Conservation (phyloP, 164 flowering plant genomes). For the Warburgia ugandensis region DNA sequence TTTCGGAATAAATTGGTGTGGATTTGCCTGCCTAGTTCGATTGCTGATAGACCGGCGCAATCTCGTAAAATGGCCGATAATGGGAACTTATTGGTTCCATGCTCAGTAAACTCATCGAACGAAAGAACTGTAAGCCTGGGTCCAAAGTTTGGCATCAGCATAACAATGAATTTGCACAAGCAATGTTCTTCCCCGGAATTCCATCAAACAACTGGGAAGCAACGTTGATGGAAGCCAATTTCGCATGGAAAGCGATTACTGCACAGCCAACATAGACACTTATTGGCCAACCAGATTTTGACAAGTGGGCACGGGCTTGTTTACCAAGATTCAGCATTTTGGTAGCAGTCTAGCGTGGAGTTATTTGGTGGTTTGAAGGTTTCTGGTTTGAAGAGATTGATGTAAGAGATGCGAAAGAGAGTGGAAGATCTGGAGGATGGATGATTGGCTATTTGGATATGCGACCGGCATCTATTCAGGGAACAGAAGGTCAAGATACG, state of each 20-base stretch:
- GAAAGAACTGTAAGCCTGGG: constrained; percentile 31
- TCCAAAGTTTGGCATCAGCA: constrained; percentile 50
- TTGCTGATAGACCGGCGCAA: constrained; percentile 44
- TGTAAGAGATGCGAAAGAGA: no score
- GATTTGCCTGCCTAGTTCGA: constrained; percentile 50
- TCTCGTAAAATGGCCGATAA: constrained; percentile 40
- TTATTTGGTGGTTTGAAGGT: constrained; percentile 28
- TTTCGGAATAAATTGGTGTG: constrained; percentile 35
- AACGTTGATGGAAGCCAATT: constrained; percentile 20
- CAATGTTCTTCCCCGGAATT: constrained; percentile 61
- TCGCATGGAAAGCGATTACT: constrained; percentile 44
- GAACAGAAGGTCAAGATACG: no score
- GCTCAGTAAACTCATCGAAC: constrained; percentile 28
- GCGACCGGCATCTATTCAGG: no score
- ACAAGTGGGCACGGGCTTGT: constrained; percentile 38
- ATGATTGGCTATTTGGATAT: no score
- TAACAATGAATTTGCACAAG: constrained; percentile 63
- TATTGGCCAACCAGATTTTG: constrained; percentile 46
- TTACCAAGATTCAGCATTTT: constrained; percentile 25
- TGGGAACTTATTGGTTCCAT: constrained; percentile 48
- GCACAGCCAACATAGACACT: constrained; percentile 72
- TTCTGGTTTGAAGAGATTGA: no score
- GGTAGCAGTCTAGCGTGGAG: constrained; percentile 35
- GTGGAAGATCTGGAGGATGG: no score
- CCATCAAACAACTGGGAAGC: constrained; percentile 59